Evolutionary conservation across 768 basidiomycete species (phyloP), one percentile per base, ranked within the genome.

Genomic region (Daedalea quercina): DNA sequence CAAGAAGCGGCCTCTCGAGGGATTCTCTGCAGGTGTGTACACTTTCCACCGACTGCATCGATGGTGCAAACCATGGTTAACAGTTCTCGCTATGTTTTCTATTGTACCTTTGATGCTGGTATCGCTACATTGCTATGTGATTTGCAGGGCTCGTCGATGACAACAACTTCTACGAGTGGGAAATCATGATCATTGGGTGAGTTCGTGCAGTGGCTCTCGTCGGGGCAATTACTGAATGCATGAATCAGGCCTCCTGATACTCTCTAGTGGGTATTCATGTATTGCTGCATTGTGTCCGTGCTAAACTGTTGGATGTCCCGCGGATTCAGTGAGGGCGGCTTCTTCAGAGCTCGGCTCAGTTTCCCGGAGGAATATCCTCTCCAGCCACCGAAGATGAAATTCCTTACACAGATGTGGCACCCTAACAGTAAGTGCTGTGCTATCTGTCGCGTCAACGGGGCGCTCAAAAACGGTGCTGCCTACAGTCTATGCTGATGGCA

Each of bases 351-450:
- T 17, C 78, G 87, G 50, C 70, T 98, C 53, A 77, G 84, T 4
- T 98, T 99, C 70, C 95, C 94, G 8, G 74, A 79, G 24, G 92
- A 97, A 68, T 97, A 84, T 67, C 95, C 95, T 24, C 70, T 95
- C 50, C 75, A 84, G 45, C 94, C 94, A 8, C 95, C 96, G 34
- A 94, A 92, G 82, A 90, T 98, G 90, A 84, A 81, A 20, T 99
- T 99, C 64, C 80, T 89, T 60, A 97, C 96, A 1, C 86, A 85
- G 33, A 90, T 99, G 81, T 92, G 94, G 84, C 96, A 99, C 71
- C 96, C 96, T 1, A 99, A 97, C 68, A 94, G 95, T 94, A 52
- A 60, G 86, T 72, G 17, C 26, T 43, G n/a, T 8, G 19, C 22
- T 44, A 12, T 34, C 26, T 24, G 2, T 35, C 20, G 7, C 3